Conservation (phyloP, 768 basidiomycete species). For the Cystobasidium ongulense region DNA sequence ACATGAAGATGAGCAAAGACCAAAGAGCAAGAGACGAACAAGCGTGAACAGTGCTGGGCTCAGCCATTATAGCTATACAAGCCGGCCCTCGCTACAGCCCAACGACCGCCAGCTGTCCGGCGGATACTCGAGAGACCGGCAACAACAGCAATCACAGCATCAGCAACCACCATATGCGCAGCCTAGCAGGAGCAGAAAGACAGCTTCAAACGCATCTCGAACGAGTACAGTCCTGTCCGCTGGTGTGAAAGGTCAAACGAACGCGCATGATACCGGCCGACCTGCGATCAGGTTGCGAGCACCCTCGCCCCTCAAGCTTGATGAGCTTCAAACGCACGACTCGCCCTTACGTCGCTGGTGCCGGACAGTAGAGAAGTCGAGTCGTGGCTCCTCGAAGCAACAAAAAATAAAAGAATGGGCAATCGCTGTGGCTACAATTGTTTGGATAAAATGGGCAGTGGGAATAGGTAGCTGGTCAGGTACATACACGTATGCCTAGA, state of each 20-base stretch:
- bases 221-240: conserved; percentile 23
- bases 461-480: conserved; percentile 77
- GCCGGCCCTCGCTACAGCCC: background rate
- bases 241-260: background rate
- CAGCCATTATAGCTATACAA: conserved; percentile 1
- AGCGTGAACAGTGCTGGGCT: background rate
- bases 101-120: background rate
- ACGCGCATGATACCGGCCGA: background rate
- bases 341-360: conserved; percentile 19
- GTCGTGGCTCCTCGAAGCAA: background rate
- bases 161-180: background rate
- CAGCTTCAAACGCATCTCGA: conserved; percentile 20
- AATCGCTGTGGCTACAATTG: conserved; percentile 43
- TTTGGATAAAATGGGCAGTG: conserved; percentile 60
- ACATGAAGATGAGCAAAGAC: background rate
- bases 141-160: conserved; percentile 1
- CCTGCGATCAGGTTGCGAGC: conserved; percentile 3
- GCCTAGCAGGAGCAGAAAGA: background rate
- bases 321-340: conserved; percentile 1
- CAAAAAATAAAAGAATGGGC: conserved; percentile 20
- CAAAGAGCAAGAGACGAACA: background rate
- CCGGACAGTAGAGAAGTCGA: conserved; percentile 12
- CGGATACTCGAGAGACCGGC: background rate
- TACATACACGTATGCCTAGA: too few relatives aligned
- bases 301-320: background rate